phyloP scores from a whole-genome alignment of 2,329 filamentous ascomycete species.

The Camptophora hylomeconis region DNA sequence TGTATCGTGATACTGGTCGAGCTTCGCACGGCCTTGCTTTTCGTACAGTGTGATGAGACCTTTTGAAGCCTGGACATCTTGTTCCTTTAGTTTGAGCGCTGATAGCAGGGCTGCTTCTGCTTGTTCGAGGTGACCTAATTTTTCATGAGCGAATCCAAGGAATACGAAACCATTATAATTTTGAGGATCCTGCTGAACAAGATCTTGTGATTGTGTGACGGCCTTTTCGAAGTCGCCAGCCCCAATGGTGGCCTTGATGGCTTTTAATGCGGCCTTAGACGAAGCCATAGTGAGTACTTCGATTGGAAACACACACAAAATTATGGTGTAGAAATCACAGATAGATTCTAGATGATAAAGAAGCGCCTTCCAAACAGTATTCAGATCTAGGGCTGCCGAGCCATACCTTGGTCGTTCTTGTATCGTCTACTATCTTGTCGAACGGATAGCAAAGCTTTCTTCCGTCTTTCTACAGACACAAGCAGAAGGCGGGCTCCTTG shows the following conservation, averaged over 20 bases:
- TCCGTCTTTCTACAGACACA: no score
- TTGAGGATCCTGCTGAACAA: slow-evolving; percentile 58
- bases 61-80: slow-evolving; percentile 79
- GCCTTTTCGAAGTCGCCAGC: slow-evolving; percentile 68
- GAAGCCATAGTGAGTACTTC: slow-evolving; percentile 26
- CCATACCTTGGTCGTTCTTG: no score
- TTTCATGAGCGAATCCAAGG: slow-evolving; percentile 72
- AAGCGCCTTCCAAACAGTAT: no score
- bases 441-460: no score
- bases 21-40: slow-evolving; percentile 53
- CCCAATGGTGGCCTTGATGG: slow-evolving; percentile 65
- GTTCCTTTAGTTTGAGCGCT: slow-evolving; percentile 58
- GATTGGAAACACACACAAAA: no score
- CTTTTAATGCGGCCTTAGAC: slow-evolving; percentile 65
- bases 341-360: no score
- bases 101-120: slow-evolving; percentile 64
- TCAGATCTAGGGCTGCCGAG: no score
- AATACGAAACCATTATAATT: slow-evolving; percentile 86
- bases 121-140: slow-evolving; percentile 55
- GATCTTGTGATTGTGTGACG: slow-evolving; percentile 51
- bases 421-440: no score
- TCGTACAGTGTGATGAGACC: slow-evolving; percentile 79
- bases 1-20: slow-evolving; percentile 62
- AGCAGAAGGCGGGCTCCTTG: no score
- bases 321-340: no score